Evolutionary conservation across 2,329 filamentous ascomycete species (phyloP), one percentile per base, ranked within the genome.

Genomic region (Fusarium euwallaceae): DNA sequence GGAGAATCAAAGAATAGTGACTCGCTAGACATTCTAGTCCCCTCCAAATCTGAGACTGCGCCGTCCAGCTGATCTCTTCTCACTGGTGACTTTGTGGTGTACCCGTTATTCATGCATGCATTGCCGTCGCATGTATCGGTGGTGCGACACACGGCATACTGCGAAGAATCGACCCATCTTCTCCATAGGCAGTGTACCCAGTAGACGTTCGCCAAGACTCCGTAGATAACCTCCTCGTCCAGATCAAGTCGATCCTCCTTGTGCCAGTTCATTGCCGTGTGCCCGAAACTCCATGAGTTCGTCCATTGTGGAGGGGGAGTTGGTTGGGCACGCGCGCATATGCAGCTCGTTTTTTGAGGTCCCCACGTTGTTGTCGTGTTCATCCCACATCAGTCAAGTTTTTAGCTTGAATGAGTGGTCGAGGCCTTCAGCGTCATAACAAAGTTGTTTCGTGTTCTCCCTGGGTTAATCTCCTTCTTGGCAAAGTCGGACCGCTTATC

Each of bases 381-480:
- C 71, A 59, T 68, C 61, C 61, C 67, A 45, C 58, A 65, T 12
- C 48, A 17, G 45, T 8, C 27, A 27, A 27, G 27, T 27, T 27
- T 27, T 71, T 66, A 77, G 61, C 56, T 67, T 51, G 66, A 61
- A 62, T 76, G 76, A 70, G 61, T 67, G 60, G 65, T 69, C 48
- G 72, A 67, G 55, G 67, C 66, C 82, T 86, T 86, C 70, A 98
- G 82, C 17, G 94, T 89, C 76, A 98, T 92, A 16, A 93, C 91
- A 82, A 98, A 99, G 80, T 99, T 98, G 83, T 99, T 99, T 81
- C 95, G 91, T 27, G 87, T 89, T 63, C 87, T 86, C 12, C 95
- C 95, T 24, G 94, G 89, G 71, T 94, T 92, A 45, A 98, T 82
- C 81, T 97, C 93, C 71, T 90, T 89, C 84, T 98, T 98, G 69